phyloP scores from a whole-genome alignment of 768 basidiomycete species.

The Auriculariales sp. region DNA sequence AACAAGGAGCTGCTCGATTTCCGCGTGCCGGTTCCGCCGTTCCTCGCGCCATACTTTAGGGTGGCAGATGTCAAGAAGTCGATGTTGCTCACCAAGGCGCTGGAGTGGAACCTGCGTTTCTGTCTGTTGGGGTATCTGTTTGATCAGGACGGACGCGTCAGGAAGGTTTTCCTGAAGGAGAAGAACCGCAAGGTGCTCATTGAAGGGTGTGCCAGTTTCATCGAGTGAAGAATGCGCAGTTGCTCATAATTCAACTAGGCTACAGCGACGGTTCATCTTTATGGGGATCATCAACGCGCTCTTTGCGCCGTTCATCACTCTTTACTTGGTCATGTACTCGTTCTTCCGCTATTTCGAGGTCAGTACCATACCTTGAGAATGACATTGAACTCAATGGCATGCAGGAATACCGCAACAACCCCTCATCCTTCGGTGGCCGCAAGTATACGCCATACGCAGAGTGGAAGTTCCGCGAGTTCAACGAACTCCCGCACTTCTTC shows the following conservation, averaged over 20 bases:
- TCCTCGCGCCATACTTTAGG: conserved; percentile 35
- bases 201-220: conserved; percentile 58
- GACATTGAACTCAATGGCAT: neutral
- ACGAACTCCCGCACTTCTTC: conserved; percentile 92
- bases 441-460: conserved; percentile 89
- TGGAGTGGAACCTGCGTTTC: conserved; percentile 96
- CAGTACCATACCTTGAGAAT: no score
- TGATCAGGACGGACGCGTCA: conserved; percentile 75
- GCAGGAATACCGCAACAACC: conserved; percentile 98
- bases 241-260: conserved; percentile 25
- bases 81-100: conserved; percentile 67
- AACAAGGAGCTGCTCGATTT: conserved; percentile 93
- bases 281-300: conserved; percentile 94
- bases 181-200: conserved; percentile 66
- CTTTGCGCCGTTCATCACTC: conserved; percentile 91
- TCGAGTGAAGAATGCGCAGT: neutral
- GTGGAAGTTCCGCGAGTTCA: conserved; percentile 99
- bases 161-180: conserved; percentile 81
- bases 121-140: conserved; percentile 94
- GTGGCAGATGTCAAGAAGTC: conserved; percentile 46
- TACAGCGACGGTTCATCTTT: conserved; percentile 80
- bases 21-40: conserved; percentile 57
- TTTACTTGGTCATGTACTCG: conserved; percentile 94
- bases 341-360: conserved; percentile 99
- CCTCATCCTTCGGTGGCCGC: conserved; percentile 83